These are phyloP conservation scores for Sphagnurus paluster DNA, from an alignment of 1,284 basidiomycete species.

Conservation along the genomic window DNA sequence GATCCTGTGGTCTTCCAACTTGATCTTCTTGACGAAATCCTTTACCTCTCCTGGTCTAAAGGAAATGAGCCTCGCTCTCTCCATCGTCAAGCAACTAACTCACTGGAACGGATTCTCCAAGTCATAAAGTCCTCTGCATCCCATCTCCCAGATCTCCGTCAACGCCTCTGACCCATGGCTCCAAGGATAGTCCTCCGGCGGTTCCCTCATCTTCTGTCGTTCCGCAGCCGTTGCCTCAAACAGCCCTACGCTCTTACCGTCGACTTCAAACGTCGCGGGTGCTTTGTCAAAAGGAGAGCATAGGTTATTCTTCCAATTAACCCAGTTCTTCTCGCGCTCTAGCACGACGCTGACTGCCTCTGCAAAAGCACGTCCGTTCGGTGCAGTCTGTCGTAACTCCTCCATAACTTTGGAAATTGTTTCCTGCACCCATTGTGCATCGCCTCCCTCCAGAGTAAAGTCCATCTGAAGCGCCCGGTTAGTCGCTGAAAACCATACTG, in stretches of 20 bases:
- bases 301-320: constrained; percentile 80
- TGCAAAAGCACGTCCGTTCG: constrained; percentile 71
- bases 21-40: constrained; percentile 69
- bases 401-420: constrained; percentile 62
- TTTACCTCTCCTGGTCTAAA: constrained; percentile 70
- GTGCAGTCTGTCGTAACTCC: constrained; percentile 72
- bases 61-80: constrained; percentile 8
- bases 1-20: constrained; percentile 63
- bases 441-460: constrained; percentile 66
- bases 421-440: constrained; percentile 75
- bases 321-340: constrained; percentile 84
- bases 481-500: constrained; percentile 55
- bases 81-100: constrained; percentile 23
- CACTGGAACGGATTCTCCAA: constrained; percentile 67
- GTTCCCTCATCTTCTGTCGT: constrained; percentile 53
- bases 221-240: constrained; percentile 58
- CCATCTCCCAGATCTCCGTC: constrained; percentile 80
- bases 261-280: constrained; percentile 51
- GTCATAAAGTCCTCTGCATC: constrained; percentile 62
- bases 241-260: constrained; percentile 50
- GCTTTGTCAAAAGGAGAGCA: constrained; percentile 77
- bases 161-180: constrained; percentile 62
- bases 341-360: constrained; percentile 71
- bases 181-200: constrained; percentile 60
- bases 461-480: constrained; percentile 80